Conservation (phyloP, 2,329 filamentous ascomycete species). For the Apiospora phragmitis region DNA sequence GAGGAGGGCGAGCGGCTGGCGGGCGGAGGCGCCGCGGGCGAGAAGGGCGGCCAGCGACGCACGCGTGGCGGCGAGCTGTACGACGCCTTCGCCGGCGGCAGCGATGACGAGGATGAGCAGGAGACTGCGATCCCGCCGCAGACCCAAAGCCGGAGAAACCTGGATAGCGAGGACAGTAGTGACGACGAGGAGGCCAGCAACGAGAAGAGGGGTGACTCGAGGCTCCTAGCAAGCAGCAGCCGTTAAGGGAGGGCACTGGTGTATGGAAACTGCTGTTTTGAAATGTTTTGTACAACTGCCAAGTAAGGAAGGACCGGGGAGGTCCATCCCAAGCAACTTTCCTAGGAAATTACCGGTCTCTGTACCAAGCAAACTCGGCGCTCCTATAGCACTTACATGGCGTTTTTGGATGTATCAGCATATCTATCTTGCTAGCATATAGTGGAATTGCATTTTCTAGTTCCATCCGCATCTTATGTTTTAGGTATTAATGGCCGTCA, state of each 20-base stretch:
- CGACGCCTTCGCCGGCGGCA: constrained; percentile 92
- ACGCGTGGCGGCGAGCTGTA: constrained; percentile 81
- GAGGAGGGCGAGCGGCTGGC: constrained; percentile 66
- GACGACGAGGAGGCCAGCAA: constrained; percentile 17
- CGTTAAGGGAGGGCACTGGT: neutral
- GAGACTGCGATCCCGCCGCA: constrained; percentile 42
- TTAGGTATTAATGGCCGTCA: too few species aligned
- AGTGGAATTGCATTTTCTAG: neutral
- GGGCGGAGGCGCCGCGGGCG: constrained; percentile 29
- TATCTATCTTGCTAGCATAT: too few species aligned
- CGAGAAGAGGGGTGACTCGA: constrained; percentile 13
- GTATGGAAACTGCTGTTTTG: neutral
- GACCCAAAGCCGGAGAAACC: constrained; percentile 23
- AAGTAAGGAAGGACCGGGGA: neutral
- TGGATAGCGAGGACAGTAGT: constrained; percentile 38
- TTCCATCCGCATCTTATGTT: neutral
- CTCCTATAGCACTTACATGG: constrained; percentile 3
- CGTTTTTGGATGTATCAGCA: neutral
- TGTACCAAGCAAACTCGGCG: neutral
- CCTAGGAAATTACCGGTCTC: neutral
- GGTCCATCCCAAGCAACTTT: neutral
- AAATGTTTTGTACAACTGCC: neutral
- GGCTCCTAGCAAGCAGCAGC: constrained; percentile 11
- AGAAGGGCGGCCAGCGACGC: constrained; percentile 53
- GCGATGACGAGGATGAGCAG: constrained; percentile 71